A percentile compares a stretch with the other conserved stretches of the same genome.
phyloP scores from a whole-genome alignment of 164 flowering plant species.

The Vitis vinifera region DNA sequence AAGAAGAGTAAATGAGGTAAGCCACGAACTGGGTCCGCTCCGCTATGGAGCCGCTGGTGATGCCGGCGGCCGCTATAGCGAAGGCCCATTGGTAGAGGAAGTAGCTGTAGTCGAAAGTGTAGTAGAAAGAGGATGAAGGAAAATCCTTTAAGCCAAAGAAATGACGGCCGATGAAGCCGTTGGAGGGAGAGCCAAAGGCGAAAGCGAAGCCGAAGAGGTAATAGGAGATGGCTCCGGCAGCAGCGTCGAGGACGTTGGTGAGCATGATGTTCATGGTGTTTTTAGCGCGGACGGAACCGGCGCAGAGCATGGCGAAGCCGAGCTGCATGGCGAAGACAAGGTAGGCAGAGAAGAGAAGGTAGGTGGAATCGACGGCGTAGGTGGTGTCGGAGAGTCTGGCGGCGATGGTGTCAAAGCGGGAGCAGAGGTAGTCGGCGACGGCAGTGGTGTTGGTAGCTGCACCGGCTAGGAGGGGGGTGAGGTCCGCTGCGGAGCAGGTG shows the following conservation, averaged over 20 bases:
- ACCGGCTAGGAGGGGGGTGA: conserved; percentile 25
- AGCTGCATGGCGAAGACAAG: conserved; percentile 53
- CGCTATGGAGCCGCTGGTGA: conserved; percentile 77
- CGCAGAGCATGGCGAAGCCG: conserved; percentile 62
- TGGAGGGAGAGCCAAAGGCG: conserved; percentile 45
- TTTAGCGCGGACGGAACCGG: conserved; percentile 65
- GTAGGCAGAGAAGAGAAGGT: conserved; percentile 56
- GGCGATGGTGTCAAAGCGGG: conserved; percentile 9
- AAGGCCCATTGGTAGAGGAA: conserved; percentile 83
- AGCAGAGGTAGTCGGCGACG: conserved; percentile 34
- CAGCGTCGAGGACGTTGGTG: conserved; percentile 62
- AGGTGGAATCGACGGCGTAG: conserved; percentile 37
- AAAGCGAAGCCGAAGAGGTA: conserved; percentile 60
- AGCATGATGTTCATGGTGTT: conserved; percentile 68
- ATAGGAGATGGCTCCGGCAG: conserved; percentile 51
- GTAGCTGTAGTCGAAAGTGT: conserved; percentile 45
- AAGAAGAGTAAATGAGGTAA: conserved; percentile 64
- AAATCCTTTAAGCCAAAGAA: conserved; percentile 50
- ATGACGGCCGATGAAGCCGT: conserved; percentile 52
- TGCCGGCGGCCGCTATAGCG: conserved; percentile 85
- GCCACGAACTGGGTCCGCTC: conserved; percentile 82
- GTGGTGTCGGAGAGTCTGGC: conserved; percentile 20
- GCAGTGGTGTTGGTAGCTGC: conserved; percentile 26
- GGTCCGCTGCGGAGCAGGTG: conserved; percentile 30
- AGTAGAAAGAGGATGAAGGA: conserved; percentile 39